phyloP scores from a whole-genome alignment of 495 filamentous ascomycete species.

The Beverwykella pulmonaria region DNA sequence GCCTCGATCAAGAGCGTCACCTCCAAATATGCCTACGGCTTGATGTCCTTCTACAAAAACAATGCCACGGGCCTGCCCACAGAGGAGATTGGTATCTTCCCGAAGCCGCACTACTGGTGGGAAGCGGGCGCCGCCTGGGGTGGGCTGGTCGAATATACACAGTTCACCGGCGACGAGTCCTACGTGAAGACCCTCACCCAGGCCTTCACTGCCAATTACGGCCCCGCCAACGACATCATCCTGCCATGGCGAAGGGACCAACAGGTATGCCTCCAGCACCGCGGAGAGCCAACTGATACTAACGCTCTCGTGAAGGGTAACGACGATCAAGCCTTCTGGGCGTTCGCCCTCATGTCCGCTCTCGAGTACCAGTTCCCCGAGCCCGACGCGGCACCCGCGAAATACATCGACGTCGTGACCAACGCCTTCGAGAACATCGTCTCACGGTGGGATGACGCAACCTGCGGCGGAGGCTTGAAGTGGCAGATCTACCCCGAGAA shows the following conservation, averaged over 20 bases:
- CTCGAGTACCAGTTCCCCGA: conserved; percentile 74
- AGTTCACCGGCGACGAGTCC: conserved; percentile 41
- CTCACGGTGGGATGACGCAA: conserved; percentile 53
- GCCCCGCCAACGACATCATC: conserved; percentile 46
- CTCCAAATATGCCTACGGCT: conserved; percentile 53
- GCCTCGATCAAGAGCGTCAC: conserved; percentile 55
- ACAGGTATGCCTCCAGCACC: conserved; percentile 14
- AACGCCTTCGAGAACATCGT: conserved; percentile 47
- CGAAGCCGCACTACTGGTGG: conserved; percentile 50
- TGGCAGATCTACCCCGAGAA: conserved; percentile 62
- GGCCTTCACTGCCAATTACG: conserved; percentile 46
- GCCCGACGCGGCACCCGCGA: conserved; percentile 53
- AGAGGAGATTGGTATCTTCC: conserved; percentile 37
- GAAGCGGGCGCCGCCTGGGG: conserved; percentile 44
- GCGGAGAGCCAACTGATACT: background rate
- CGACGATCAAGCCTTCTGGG: conserved; percentile 84
- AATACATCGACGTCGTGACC: conserved; percentile 62
- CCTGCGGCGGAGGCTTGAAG: conserved; percentile 57
- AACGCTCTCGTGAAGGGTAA: conserved; percentile 52
- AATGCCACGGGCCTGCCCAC: conserved; percentile 20
- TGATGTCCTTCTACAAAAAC: conserved; percentile 50
- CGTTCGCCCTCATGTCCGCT: conserved; percentile 69
- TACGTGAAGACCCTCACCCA: conserved; percentile 42
- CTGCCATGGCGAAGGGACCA: conserved; percentile 33
- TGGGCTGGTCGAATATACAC: conserved; percentile 38